Conservation (phyloP, 345 rosid species). For the Euphorbia pulcherrima region DNA sequence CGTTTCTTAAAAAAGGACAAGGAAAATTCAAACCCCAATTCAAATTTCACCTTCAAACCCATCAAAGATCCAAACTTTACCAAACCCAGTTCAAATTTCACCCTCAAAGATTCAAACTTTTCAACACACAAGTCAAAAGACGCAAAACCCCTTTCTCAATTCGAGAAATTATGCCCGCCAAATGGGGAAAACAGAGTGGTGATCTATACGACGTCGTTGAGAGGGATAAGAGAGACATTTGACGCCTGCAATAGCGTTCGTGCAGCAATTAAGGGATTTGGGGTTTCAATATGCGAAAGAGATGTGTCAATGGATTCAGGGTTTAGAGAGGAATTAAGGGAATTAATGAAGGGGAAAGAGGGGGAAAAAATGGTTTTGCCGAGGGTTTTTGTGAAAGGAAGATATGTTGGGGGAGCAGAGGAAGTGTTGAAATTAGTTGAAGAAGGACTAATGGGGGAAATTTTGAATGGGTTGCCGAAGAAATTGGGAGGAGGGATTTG, state of each 20-base stretch:
- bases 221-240: constrained; percentile 74
- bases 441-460: constrained; percentile 54
- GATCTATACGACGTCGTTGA: constrained; percentile 77
- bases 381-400: constrained; percentile 62
- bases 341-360: constrained; percentile 41
- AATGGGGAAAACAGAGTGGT: constrained; percentile 59
- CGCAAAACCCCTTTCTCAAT: constrained; percentile 7
- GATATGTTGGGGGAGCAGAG: constrained; percentile 65
- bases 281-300: constrained; percentile 72
- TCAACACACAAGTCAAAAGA: background rate
- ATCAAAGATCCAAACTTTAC: constrained; percentile 41
- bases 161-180: constrained; percentile 29
- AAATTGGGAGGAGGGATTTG: constrained; percentile 39
- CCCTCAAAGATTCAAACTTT: constrained; percentile 27
- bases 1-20: constrained; percentile 40
- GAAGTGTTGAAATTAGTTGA: constrained; percentile 74
- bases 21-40: background rate
- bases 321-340: constrained; percentile 69
- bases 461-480: constrained; percentile 51
- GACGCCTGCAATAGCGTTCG: constrained; percentile 67
- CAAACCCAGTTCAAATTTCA: constrained; percentile 30
- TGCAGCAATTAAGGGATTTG: constrained; percentile 56
- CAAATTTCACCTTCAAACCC: too few species aligned
- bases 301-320: constrained; percentile 81
- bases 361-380: constrained; percentile 43